phyloP scores from a whole-genome alignment of 345 rosid species.

The Lenwebbia sp. region DNA sequence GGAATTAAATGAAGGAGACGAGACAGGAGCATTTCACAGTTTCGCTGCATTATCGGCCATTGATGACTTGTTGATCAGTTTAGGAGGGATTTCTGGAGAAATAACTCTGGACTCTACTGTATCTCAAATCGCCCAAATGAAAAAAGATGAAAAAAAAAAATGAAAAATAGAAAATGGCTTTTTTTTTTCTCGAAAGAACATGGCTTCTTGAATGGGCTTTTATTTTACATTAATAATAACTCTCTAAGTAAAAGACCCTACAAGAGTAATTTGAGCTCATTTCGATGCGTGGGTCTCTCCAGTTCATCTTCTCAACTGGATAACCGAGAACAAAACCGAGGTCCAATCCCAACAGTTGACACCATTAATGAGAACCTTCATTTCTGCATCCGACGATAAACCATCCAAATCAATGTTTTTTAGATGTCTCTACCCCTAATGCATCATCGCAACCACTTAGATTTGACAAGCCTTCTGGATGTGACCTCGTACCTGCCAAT shows the following conservation, averaged over 20 bases:
- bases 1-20: background rate
- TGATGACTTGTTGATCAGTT: background rate
- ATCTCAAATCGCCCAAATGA: background rate
- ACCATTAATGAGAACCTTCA: background rate
- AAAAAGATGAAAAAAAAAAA: background rate
- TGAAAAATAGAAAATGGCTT: background rate
- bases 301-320: background rate
- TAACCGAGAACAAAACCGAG: background rate
- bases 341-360: background rate
- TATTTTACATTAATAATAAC: background rate
- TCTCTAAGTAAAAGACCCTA: background rate
- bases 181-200: background rate
- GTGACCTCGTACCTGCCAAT: background rate
- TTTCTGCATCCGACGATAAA: background rate
- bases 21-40: background rate
- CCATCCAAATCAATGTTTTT: background rate
- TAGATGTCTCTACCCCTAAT: background rate
- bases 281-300: background rate
- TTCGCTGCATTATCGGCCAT: background rate
- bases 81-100: background rate
- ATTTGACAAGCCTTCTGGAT: background rate
- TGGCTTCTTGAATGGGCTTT: background rate
- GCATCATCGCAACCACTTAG: background rate
- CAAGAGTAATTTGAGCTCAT: background rate
- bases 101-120: background rate